phyloP scores from a whole-genome alignment of 768 basidiomycete species.

The Pleurotus salmoneostramineus region DNA sequence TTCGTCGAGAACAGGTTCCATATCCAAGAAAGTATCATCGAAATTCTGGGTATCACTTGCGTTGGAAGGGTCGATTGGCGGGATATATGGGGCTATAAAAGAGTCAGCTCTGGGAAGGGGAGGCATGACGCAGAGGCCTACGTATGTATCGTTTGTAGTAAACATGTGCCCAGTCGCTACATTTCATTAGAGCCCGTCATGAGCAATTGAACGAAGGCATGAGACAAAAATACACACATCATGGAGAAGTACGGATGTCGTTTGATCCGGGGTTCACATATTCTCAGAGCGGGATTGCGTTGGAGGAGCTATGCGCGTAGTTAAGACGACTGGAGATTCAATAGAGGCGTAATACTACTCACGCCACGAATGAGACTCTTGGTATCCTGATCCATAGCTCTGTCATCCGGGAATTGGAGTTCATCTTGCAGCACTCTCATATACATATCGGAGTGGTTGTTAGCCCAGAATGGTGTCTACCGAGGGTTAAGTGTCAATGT shows the following conservation, averaged over 20 bases:
- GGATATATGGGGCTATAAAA: conserved; percentile 81
- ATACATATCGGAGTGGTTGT: conserved; percentile 95
- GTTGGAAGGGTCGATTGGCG: conserved; percentile 85
- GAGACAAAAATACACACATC: conserved; percentile 60
- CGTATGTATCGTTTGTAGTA: conserved; percentile 94
- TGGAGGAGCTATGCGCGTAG: conserved; percentile 67
- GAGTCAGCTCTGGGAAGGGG: conserved; percentile 9
- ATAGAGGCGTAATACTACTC: conserved; percentile 25
- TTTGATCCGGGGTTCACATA: conserved; percentile 93
- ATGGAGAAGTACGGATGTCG: conserved; percentile 92
- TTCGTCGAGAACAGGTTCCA: conserved; percentile 89
- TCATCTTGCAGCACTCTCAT: conserved; percentile 89
- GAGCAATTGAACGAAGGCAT: conserved; percentile 7
- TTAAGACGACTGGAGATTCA: not conserved
- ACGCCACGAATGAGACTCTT: conserved; percentile 94
- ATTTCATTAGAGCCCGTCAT: conserved; percentile 13
- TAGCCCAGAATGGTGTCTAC: conserved; percentile 90
- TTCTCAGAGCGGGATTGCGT: conserved; percentile 85
- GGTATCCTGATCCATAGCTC: conserved; percentile 91
- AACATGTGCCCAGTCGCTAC: conserved; percentile 90
- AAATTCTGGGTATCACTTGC: conserved; percentile 98
- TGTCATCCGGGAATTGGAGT: conserved; percentile 83
- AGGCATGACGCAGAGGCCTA: conserved; percentile 31
- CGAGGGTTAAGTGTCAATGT: conserved; percentile 1
- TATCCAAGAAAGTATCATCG: conserved; percentile 94